Percentiles rank a stretch among this genome's conserved stretches.
These are phyloP conservation scores for Tephrocybe sp. DNA, from an alignment of 768 basidiomycete genomes.

Conservation along the genomic window DNA sequence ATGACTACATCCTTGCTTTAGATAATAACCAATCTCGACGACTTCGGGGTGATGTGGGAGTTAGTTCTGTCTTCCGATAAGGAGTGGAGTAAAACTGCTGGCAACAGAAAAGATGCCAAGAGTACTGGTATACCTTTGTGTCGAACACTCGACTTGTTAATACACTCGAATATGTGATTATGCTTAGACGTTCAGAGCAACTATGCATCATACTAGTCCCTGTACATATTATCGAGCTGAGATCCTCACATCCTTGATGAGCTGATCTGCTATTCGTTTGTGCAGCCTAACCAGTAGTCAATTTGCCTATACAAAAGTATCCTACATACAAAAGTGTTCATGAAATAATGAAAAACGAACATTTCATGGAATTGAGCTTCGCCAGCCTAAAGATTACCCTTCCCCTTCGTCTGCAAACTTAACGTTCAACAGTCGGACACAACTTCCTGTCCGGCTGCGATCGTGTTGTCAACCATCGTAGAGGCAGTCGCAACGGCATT, in stretches of 20 bases:
- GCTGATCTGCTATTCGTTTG: neutral
- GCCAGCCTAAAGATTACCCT: neutral
- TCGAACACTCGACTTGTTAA: neutral
- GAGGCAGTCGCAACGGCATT: constrained; percentile 17
- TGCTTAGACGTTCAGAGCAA: too few relatives aligned
- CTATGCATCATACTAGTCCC: too few relatives aligned
- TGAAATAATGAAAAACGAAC: neutral
- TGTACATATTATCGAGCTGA: too few relatives aligned
- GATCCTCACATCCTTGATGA: too few relatives aligned
- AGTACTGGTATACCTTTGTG: too few relatives aligned
- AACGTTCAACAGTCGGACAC: constrained; percentile 17
- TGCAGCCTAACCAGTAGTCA: neutral
- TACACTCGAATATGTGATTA: neutral
- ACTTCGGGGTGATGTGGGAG: too few relatives aligned
- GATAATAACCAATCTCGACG: too few relatives aligned
- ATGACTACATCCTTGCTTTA: too few relatives aligned
- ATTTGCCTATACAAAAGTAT: neutral
- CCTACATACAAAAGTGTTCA: neutral
- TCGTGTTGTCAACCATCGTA: constrained; percentile 18
- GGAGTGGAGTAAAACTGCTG: too few relatives aligned
- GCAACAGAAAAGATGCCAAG: neutral
- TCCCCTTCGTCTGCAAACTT: neutral
- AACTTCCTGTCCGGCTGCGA: constrained; percentile 20
- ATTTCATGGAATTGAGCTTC: neutral
- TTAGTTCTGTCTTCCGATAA: too few relatives aligned